Evolutionary conservation across 2,329 filamentous ascomycete genomes (phyloP).

Genomic region (Rhynchosporium agropyri): DNA sequence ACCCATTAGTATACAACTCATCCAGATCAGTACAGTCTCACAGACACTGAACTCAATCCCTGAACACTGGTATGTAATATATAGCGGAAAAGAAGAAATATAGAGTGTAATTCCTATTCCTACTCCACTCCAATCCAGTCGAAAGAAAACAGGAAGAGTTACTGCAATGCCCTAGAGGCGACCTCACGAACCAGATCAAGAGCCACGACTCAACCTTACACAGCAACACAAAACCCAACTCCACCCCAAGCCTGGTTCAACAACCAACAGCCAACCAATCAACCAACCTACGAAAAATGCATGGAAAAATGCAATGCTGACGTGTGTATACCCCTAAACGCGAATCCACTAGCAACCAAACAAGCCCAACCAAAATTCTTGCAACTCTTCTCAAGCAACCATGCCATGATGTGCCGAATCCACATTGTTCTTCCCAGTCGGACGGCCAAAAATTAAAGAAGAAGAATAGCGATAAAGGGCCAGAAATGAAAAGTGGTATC

Average conservation of each 20-base stretch:
- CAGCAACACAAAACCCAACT: constrained; percentile 18
- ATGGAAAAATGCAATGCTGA: constrained; percentile 33
- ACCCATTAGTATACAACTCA: too few species aligned
- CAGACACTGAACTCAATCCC: background rate
- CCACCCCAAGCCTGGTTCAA: constrained; percentile 16
- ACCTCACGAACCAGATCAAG: too few species aligned
- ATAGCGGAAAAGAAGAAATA: constrained; percentile 4
- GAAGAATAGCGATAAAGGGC: constrained; percentile 22
- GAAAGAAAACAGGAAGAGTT: constrained; percentile 12
- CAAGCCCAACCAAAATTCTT: constrained; percentile 21
- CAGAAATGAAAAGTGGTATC: constrained; percentile 19
- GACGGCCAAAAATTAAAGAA: constrained; percentile 14
- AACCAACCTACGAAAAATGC: constrained; percentile 23
- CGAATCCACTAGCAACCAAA: constrained; percentile 17
- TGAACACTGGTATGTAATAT: background rate
- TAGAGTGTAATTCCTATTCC: constrained; percentile 30
- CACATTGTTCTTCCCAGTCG: constrained; percentile 24
- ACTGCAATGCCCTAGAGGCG: background rate
- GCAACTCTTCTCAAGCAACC: constrained; percentile 29
- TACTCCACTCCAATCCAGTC: constrained; percentile 19
- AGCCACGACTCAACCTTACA: too few species aligned
- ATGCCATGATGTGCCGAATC: constrained; percentile 30
- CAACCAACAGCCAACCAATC: constrained; percentile 22
- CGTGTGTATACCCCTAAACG: constrained; percentile 32
- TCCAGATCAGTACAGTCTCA: background rate